phyloP scores from a whole-genome alignment of 148 eudicot species.

The Fagopyrum homotropicum region DNA sequence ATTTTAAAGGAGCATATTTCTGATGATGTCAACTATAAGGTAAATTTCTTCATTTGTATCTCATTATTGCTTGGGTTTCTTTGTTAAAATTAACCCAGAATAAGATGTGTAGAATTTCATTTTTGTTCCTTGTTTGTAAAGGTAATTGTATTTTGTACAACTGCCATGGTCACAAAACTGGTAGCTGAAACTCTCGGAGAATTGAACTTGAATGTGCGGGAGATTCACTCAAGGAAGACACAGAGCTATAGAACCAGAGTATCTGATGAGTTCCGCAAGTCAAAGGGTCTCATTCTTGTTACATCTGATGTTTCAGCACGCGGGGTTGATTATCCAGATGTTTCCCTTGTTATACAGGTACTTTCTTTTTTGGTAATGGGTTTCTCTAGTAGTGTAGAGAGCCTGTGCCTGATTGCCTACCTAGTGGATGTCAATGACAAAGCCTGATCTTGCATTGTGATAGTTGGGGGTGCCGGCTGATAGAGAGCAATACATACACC shows the following conservation, averaged over 20 bases:
- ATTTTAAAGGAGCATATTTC: conserved; percentile 80
- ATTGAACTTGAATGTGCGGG: conserved; percentile 91
- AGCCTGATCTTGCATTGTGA: conserved; percentile 12
- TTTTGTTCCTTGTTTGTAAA: conserved; percentile 20
- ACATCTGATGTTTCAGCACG: conserved; percentile 98
- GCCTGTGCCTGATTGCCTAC: not conserved
- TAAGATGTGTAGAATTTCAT: not conserved
- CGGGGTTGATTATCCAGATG: conserved; percentile 99
- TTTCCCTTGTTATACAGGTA: conserved; percentile 91
- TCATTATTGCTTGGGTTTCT: not conserved
- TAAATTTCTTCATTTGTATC: conserved; percentile 15
- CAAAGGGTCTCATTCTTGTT: conserved; percentile 87
- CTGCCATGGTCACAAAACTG: conserved; percentile 95
- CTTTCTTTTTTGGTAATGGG: not conserved
- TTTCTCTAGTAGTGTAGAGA: not conserved
- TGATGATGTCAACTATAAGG: conserved; percentile 91
- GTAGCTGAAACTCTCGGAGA: conserved; percentile 85
- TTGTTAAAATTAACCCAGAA: not conserved
- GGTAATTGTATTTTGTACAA: conserved; percentile 98
- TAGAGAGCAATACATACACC: conserved; percentile 88
- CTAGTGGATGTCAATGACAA: not conserved
- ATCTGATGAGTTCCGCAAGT: conserved; percentile 48
- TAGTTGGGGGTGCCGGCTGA: conserved; percentile 85
- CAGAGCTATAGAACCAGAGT: conserved; percentile 87
- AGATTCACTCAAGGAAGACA: conserved; percentile 89